A percentile compares a stretch with the other conserved stretches of the same genome.
phyloP scores from a whole-genome alignment of 345 rosid genomes.

The Eucalyptus grandis region DNA sequence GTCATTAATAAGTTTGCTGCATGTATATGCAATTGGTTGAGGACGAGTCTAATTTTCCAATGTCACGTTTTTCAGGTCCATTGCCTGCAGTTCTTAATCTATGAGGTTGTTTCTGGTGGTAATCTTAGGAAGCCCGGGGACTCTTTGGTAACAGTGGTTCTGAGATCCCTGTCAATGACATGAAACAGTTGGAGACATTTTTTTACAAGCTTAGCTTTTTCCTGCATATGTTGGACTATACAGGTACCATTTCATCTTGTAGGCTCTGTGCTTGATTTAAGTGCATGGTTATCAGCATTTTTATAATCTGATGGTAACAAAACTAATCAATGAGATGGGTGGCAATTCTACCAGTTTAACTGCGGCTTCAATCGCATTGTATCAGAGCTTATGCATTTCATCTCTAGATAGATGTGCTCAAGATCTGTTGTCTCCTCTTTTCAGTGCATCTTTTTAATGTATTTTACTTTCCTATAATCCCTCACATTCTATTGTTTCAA shows the following conservation, averaged over 20 bases:
- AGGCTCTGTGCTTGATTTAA: not conserved
- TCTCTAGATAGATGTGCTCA: not conserved
- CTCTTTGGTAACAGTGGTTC: slow-evolving; percentile 97
- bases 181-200: slow-evolving; percentile 90
- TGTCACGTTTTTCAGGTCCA: slow-evolving; percentile 47
- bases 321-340: not conserved
- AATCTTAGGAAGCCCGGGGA: slow-evolving; percentile 98
- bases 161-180: slow-evolving; percentile 89
- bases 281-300: not conserved
- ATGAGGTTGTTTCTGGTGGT: slow-evolving; percentile 99
- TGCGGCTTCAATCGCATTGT: not conserved
- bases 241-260: slow-evolving; percentile 35
- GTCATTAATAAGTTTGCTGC: not conserved
- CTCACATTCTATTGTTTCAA: not conserved
- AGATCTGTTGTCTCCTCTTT: not conserved
- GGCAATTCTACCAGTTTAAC: not conserved
- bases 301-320: not conserved
- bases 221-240: slow-evolving; percentile 88
- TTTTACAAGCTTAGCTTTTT: slow-evolving; percentile 98
- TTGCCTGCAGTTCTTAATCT: slow-evolving; percentile 93
- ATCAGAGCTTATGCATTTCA: not conserved
- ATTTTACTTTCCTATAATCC: not conserved
- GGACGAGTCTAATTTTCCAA: not conserved
- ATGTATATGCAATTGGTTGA: not conserved
- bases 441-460: not conserved